These are phyloP conservation scores for Microdochium nivale DNA, from an alignment of 2,329 filamentous ascomycete genomes.

Conservation along the genomic window DNA sequence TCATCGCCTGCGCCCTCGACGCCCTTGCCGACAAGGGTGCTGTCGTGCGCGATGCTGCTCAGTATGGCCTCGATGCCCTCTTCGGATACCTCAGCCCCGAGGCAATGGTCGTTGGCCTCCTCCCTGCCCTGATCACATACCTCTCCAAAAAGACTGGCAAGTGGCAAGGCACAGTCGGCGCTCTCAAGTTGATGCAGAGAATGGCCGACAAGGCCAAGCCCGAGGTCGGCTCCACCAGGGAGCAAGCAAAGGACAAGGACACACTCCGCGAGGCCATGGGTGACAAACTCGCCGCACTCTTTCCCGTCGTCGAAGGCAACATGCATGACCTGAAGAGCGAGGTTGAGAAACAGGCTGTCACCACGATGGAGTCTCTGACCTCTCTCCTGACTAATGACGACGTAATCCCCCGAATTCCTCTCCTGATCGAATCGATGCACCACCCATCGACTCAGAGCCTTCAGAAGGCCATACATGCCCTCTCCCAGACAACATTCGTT, in stretches of 20 bases:
- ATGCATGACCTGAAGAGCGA: slow-evolving; percentile 97
- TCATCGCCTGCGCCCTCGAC: slow-evolving; percentile 70
- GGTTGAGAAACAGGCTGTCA: slow-evolving; percentile 78
- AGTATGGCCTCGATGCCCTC: slow-evolving; percentile 87
- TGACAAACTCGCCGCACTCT: slow-evolving; percentile 73
- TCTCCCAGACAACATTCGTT: slow-evolving; percentile 98
- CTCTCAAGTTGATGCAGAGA: slow-evolving; percentile 73
- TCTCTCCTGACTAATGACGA: slow-evolving; percentile 94
- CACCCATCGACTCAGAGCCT: slow-evolving; percentile 81
- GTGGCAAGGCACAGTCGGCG: slow-evolving; percentile 93
- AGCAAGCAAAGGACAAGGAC: slow-evolving; percentile 82
- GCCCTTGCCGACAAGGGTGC: slow-evolving; percentile 82
- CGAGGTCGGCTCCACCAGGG: slow-evolving; percentile 66
- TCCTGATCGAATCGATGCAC: slow-evolving; percentile 92
- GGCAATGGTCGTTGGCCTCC: slow-evolving; percentile 71
- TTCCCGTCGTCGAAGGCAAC: slow-evolving; percentile 81
- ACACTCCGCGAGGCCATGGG: slow-evolving; percentile 87
- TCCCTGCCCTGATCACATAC: slow-evolving; percentile 69
- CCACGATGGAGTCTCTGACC: slow-evolving; percentile 86
- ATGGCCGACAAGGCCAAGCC: slow-evolving; percentile 95
- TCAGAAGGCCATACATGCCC: slow-evolving; percentile 91
- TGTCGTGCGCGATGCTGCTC: slow-evolving; percentile 82
- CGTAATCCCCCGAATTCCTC: slow-evolving; percentile 81
- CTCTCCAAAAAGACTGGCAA: slow-evolving; percentile 80
- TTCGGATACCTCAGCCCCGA: slow-evolving; percentile 75